Conservation (phyloP, 2,329 filamentous ascomycete species). For the Aspergillus oerlinghausenensis region DNA sequence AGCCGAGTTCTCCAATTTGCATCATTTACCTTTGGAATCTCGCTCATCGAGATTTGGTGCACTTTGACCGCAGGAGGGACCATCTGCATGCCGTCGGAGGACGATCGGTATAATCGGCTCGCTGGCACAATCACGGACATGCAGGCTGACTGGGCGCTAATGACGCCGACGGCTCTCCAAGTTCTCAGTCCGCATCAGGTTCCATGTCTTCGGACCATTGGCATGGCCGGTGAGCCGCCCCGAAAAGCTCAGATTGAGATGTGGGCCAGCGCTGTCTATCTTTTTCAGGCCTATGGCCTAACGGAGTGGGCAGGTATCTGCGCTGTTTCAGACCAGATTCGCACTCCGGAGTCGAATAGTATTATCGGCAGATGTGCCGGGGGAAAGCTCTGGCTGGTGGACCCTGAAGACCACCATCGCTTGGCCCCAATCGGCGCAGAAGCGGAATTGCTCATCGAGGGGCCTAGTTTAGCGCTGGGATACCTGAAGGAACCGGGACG, state of each 20-base stretch:
- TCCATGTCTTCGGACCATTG: constrained; percentile 6
- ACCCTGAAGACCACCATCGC: constrained; percentile 16
- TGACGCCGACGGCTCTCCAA: constrained; percentile 33
- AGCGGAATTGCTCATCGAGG: no score
- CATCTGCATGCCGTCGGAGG: constrained; percentile 6
- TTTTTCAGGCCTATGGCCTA: background rate
- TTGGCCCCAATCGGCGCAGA: no score
- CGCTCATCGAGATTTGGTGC: constrained; percentile 5
- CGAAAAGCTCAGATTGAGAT: background rate
- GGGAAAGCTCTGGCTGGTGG: constrained; percentile 21
- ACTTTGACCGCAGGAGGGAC: constrained; percentile 1
- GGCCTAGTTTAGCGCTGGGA: no score
- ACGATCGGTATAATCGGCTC: constrained; percentile 2
- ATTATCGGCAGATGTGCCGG: constrained; percentile 15
- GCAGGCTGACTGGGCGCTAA: constrained; percentile 31
- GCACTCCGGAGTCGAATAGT: background rate
- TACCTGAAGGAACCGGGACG: no score
- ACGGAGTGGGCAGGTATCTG: background rate
- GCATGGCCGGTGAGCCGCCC: constrained; percentile 8
- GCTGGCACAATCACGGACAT: constrained; percentile 13
- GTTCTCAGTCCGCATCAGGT: constrained; percentile 15
- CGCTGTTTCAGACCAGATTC: background rate
- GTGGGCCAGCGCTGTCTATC: background rate
- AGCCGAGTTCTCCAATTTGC: constrained; percentile 7
- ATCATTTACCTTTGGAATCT: constrained; percentile 3